Base-by-base conservation (phyloP, 805 yeast species). In the Ogataea wickerhamii region DNA sequence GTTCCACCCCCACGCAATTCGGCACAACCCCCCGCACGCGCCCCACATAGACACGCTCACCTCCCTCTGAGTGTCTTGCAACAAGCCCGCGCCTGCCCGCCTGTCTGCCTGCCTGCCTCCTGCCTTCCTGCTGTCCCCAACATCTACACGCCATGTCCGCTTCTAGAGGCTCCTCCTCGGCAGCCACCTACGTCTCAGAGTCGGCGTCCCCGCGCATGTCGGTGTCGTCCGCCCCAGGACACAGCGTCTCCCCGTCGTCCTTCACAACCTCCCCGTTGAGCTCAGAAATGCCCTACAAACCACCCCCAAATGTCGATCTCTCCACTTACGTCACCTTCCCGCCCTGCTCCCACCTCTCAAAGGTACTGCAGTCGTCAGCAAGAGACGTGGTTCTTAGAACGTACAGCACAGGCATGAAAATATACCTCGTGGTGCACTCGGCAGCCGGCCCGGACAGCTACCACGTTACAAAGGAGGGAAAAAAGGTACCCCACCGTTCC, bases 321-420 rank as follows among this genome's bases (percentile, higher is more conserved):
- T 23, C 47, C 5, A 36, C 60, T 4, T 55, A 58, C 40, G 50
- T 52, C 12, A 55, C 67, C 4, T 66, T 71, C 38, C 63, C 64
- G 17, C 66, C 79, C 0, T 77, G 83, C 53, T 53, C 62, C 7
- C 83, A 77, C 52, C 56, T 77, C 29, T 51, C 54, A 13, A 64
- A 70, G 39, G 77, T 75, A 5, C 56, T 77, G 30, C 64, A 61
- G 10, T 67, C 80, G 19, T 66, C 65, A 33, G 78, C 80, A 7
- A 61, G 60, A 35, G 75, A 71, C 3, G 68, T 69, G 12, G 76
- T 76, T 6, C 51, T 73, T 43, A 59, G 61, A 37, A 74, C 80
- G 1, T 77, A 76, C 49, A 60, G 63, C 32, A 74, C 75, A 40
- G 80, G 76, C 2, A 67, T 75, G 41, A 70, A 67, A 28, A 65